Evolutionary conservation across 192 early-diverging fungal species (phyloP).

Genomic region (Entomortierella chlamydospora): DNA sequence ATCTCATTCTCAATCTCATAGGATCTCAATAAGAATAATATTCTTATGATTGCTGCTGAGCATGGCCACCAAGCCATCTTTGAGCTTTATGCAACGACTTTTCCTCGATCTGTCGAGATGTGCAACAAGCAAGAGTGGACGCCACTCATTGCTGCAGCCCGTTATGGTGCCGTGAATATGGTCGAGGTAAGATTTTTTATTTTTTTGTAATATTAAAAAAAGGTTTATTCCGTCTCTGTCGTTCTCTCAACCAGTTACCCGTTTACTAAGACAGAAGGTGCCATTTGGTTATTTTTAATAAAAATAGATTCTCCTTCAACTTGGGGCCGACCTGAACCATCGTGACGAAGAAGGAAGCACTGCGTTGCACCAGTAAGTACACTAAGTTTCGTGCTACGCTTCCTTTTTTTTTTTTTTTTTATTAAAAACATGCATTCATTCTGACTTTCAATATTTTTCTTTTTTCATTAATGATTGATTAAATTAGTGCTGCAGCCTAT

Average conservation of each 20-base stretch:
- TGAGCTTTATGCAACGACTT: conserved; percentile 44
- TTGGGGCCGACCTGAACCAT: conserved; percentile 48
- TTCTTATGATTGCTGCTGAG: conserved; percentile 46
- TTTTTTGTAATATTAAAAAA: too few relatives aligned
- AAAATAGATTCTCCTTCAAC: conserved; percentile 37
- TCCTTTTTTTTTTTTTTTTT: too few relatives aligned
- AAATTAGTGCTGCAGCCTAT: conserved; percentile 43
- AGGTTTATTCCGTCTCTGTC: background rate
- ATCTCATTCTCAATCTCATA: conserved; percentile 2
- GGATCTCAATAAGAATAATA: conserved; percentile 45
- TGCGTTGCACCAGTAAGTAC: conserved; percentile 44
- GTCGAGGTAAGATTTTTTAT: too few relatives aligned
- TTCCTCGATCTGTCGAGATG: conserved; percentile 36
- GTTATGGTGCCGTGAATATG: conserved; percentile 34
- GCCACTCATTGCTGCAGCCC: conserved; percentile 42
- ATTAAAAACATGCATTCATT: background rate
- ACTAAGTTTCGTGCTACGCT: too few relatives aligned
- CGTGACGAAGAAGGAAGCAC: conserved; percentile 49
- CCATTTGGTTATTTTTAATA: too few relatives aligned
- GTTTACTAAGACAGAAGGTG: background rate
- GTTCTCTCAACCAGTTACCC: too few relatives aligned
- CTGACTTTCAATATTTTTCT: conserved; percentile 1
- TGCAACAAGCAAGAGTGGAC: conserved; percentile 49
- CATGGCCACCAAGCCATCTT: conserved; percentile 46
- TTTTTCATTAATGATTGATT: background rate